Conservation (phyloP, 2,329 filamentous ascomycete species). For the Verticillium zaregamsianum region DNA sequence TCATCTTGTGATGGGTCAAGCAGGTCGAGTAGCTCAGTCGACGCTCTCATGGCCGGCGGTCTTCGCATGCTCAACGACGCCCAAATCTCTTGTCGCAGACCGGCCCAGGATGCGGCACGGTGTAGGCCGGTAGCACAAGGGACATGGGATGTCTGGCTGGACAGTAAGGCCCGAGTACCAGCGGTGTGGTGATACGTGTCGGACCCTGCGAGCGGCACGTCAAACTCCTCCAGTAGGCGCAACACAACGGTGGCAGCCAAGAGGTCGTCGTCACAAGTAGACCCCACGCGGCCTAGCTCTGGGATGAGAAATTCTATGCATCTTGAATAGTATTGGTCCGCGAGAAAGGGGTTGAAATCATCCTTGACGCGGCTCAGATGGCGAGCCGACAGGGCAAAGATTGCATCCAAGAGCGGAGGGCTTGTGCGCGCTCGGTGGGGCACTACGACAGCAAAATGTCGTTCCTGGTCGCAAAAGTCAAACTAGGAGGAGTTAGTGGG, state of each 20-base stretch:
- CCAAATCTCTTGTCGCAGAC: constrained; percentile 56
- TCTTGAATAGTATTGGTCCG: constrained; percentile 47
- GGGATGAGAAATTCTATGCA: constrained; percentile 38
- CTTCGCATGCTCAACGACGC: constrained; percentile 18
- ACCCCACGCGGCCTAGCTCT: constrained; percentile 36
- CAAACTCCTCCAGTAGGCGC: constrained; percentile 51
- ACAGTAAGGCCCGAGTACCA: constrained; percentile 42
- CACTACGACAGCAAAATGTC: constrained; percentile 46
- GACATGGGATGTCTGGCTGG: constrained; percentile 34
- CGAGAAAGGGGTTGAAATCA: constrained; percentile 40
- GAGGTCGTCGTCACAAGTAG: constrained; percentile 43
- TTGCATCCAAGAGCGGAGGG: constrained; percentile 47
- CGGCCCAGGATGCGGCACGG: constrained; percentile 54
- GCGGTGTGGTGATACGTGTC: constrained; percentile 42
- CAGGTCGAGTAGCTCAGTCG: constrained; percentile 43
- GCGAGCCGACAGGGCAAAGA: constrained; percentile 48
- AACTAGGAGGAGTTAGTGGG: constrained; percentile 1
- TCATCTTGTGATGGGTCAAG: constrained; percentile 45
- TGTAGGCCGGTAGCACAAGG: constrained; percentile 33
- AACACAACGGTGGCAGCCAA: constrained; percentile 54
- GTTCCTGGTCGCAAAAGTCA: constrained; percentile 10
- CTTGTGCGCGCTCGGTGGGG: constrained; percentile 45
- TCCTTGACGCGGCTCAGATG: constrained; percentile 42
- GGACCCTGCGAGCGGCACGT: constrained; percentile 28
- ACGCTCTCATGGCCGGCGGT: constrained; percentile 43